Base-by-base conservation (phyloP, 768 basidiomycete species). In the Leccinum barrowsii region DNA sequence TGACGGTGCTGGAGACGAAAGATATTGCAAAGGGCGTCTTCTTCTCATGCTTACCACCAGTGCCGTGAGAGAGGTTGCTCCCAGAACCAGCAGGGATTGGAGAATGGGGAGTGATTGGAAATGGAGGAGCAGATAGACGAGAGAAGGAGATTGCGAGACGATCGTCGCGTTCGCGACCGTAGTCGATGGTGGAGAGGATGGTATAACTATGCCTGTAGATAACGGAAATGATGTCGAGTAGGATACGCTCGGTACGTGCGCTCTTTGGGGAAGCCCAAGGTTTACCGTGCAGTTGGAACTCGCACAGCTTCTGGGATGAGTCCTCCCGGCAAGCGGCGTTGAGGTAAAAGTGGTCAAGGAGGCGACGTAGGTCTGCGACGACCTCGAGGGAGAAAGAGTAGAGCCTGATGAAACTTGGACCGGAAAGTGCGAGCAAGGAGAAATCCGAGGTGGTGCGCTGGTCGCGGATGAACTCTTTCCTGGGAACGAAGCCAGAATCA, bases 141-240 rank as follows among this genome's bases (percentile, higher is more conserved):
- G 87, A 86, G 71, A 91, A 91, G 19, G 86, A 80, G 66, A 91
- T 80, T 52, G 84, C 82, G 8, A 91, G 67, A 44, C 85, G 82
- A 72, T 91, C 89, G 64, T 90, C 90, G 46, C 75, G 77, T 70
- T 91, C 89, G 56, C 87, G 80, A 32, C 89, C 90, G 69, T 90
- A 91, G 73, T 90, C 89, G 60, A 91, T 77, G 46, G 81, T 81
- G 21, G 88, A 88, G 8, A 90, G 75, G 62, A 84, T 85, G 22
- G 74, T 74, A 67, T 84, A 88, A 42, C 86, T 85, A 66, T 80
- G 80, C 56, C 81, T 80, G 67, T 85, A 84, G 44, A 91, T 74
- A 62, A 85, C 75, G 35, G 80, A 73, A 54, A 90, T 71, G 58
- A 91, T 81, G 63, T 87, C 83, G 59, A 91, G 73, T 44, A 91